Evolutionary conservation across 495 filamentous ascomycete genomes (phyloP).

Genomic region (Pseudevernia furfuracea): DNA sequence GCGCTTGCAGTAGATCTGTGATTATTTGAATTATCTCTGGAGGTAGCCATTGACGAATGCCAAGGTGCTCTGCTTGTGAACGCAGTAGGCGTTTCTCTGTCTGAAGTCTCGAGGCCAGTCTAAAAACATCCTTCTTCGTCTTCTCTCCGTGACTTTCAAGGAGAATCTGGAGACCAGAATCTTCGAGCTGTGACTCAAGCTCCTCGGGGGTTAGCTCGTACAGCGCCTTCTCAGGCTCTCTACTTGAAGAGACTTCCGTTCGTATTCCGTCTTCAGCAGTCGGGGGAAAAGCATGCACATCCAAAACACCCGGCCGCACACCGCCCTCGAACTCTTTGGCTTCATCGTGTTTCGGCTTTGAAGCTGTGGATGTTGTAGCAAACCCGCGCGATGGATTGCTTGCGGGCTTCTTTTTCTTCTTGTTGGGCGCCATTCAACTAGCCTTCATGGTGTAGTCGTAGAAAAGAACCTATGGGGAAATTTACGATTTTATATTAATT

Average conservation of each 20-base stretch:
- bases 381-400: slow-evolving; percentile 84
- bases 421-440: slow-evolving; percentile 55
- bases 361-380: slow-evolving; percentile 83
- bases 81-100: slow-evolving; percentile 73
- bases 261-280: neutral
- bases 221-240: slow-evolving; percentile 29
- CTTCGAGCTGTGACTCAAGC: slow-evolving; percentile 73
- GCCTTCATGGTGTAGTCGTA: neutral
- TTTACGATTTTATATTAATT: too few species aligned
- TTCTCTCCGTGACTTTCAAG: slow-evolving; percentile 74
- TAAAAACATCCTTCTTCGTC: slow-evolving; percentile 55
- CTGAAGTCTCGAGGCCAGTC: slow-evolving; percentile 63
- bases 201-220: slow-evolving; percentile 68
- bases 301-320: neutral
- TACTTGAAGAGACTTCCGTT: neutral
- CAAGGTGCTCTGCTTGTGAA: slow-evolving; percentile 60
- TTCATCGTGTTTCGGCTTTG: slow-evolving; percentile 46
- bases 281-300: neutral
- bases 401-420: slow-evolving; percentile 80
- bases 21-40: slow-evolving; percentile 70
- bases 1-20: slow-evolving; percentile 43
- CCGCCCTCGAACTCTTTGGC: neutral
- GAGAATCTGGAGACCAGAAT: slow-evolving; percentile 70
- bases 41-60: slow-evolving; percentile 69
- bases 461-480: too few species aligned